These are phyloP conservation scores for Yamadazyma takamatsuzukensis DNA, from an alignment of 805 yeast species.

Conservation along the genomic window DNA sequence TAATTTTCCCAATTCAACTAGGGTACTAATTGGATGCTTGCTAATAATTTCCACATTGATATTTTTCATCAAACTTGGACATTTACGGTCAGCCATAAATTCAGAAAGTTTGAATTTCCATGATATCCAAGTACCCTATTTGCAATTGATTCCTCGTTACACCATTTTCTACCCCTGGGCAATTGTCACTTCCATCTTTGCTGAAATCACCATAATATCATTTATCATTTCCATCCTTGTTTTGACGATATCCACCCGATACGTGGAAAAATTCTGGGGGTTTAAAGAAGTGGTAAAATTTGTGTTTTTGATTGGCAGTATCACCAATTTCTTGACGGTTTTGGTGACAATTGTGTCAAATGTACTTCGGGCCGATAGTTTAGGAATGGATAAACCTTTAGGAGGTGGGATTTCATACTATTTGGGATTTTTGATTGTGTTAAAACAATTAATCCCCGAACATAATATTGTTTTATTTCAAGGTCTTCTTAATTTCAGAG, in stretches of 20 bases:
- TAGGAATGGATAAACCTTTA: slow-evolving; percentile 41
- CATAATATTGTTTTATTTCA: slow-evolving; percentile 49
- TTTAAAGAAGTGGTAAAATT: slow-evolving; percentile 46
- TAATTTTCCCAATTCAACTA: slow-evolving; percentile 46
- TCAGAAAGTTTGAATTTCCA: slow-evolving; percentile 21
- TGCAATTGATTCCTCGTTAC: slow-evolving; percentile 63
- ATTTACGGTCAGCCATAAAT: slow-evolving; percentile 11
- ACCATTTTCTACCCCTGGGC: slow-evolving; percentile 64
- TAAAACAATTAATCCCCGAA: slow-evolving; percentile 58
- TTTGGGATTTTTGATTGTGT: slow-evolving; percentile 53
- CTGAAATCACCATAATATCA: slow-evolving; percentile 50
- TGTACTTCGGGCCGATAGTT: slow-evolving; percentile 30
- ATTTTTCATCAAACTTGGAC: slow-evolving; percentile 13
- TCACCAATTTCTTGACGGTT: slow-evolving; percentile 54
- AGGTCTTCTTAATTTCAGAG: slow-evolving; percentile 45
- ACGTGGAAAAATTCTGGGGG: slow-evolving; percentile 53
- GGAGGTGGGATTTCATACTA: slow-evolving; percentile 51
- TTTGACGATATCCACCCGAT: slow-evolving; percentile 39
- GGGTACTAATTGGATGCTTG: slow-evolving; percentile 38
- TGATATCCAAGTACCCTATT: slow-evolving; percentile 48
- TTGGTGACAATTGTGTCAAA: slow-evolving; percentile 37
- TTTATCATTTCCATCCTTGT: slow-evolving; percentile 37
- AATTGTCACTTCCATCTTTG: slow-evolving; percentile 57
- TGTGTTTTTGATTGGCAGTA: slow-evolving; percentile 49
- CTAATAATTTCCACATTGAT: slow-evolving; percentile 29